Percentiles rank a stretch among this genome's conserved stretches.
These are phyloP conservation scores for Globisporangium mamillatum DNA, from an alignment of 352 stramenopile genomes.

Conservation along the genomic window DNA sequence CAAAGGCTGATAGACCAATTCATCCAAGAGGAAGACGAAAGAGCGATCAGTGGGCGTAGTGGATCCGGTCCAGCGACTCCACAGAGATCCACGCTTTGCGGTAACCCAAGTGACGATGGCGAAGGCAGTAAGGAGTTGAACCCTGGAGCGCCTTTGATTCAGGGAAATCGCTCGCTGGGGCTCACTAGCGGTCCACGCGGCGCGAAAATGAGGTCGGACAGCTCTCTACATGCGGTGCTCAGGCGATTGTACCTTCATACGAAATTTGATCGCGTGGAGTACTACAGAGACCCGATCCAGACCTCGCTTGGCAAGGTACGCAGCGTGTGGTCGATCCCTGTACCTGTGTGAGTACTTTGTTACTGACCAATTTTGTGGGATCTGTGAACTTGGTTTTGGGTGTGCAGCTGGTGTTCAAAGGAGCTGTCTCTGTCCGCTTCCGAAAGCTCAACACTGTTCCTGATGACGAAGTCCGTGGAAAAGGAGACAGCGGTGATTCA, in stretches of 20 bases:
- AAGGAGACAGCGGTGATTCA: neutral
- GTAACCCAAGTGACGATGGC: neutral
- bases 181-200: conserved; percentile 2
- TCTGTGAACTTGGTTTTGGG: neutral
- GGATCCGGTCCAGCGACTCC: neutral
- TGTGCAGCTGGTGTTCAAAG: conserved; percentile 40
- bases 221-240: neutral
- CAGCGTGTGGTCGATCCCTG: too few species aligned
- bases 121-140: neutral
- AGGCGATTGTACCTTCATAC: neutral
- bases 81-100: neutral
- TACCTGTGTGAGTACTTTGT: too few species aligned
- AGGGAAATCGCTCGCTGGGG: neutral
- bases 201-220: neutral
- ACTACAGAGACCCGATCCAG: conserved; percentile 18
- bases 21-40: neutral
- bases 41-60: too few species aligned
- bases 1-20: neutral
- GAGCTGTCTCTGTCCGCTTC: conserved; percentile 13
- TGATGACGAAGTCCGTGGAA: neutral
- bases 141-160: neutral
- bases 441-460: neutral
- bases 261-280: neutral
- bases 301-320: conserved; percentile 46
- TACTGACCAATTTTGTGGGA: neutral